Conservation (phyloP, 805 yeast genomes). For the Nakazawaea siamensis region DNA sequence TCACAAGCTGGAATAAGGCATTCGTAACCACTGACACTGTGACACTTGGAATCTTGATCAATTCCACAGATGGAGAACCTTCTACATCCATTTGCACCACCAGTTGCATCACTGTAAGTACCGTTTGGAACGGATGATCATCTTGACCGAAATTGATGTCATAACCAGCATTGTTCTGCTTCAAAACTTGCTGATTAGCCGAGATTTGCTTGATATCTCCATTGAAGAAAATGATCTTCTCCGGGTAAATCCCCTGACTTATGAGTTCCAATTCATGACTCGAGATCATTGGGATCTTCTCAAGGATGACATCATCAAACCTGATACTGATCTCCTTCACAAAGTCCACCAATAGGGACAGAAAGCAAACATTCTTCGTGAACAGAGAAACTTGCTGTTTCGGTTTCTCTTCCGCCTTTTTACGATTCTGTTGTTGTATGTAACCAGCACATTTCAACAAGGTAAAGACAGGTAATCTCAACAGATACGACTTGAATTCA, state of each 20-base stretch:
- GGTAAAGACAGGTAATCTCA: slow-evolving; percentile 14
- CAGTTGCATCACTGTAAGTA: slow-evolving; percentile 28
- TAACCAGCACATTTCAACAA: slow-evolving; percentile 4
- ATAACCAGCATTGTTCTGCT: slow-evolving; percentile 30
- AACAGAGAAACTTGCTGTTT: not conserved
- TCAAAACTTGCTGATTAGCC: slow-evolving; percentile 13
- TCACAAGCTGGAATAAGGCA: slow-evolving; percentile 25
- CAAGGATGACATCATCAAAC: slow-evolving; percentile 16
- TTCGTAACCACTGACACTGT: slow-evolving; percentile 31
- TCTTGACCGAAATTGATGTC: slow-evolving; percentile 30
- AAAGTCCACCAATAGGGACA: slow-evolving; percentile 15
- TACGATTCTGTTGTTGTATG: not conserved
- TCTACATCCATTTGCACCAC: slow-evolving; percentile 19
- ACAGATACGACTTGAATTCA: slow-evolving; percentile 10
- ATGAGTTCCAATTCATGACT: slow-evolving; percentile 10
- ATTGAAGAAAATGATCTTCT: slow-evolving; percentile 11
- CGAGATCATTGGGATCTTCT: slow-evolving; percentile 19
- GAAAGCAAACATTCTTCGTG: slow-evolving; percentile 9
- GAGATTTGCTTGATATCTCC: slow-evolving; percentile 14
- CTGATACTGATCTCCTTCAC: slow-evolving; percentile 16
- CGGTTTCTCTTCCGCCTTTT: not conserved
- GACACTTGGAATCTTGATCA: slow-evolving; percentile 25
- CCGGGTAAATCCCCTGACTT: too few species aligned
- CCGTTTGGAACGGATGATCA: slow-evolving; percentile 34
- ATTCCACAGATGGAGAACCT: slow-evolving; percentile 16